Conservation (phyloP, 768 basidiomycete species). For the Mycena kentingensis region DNA sequence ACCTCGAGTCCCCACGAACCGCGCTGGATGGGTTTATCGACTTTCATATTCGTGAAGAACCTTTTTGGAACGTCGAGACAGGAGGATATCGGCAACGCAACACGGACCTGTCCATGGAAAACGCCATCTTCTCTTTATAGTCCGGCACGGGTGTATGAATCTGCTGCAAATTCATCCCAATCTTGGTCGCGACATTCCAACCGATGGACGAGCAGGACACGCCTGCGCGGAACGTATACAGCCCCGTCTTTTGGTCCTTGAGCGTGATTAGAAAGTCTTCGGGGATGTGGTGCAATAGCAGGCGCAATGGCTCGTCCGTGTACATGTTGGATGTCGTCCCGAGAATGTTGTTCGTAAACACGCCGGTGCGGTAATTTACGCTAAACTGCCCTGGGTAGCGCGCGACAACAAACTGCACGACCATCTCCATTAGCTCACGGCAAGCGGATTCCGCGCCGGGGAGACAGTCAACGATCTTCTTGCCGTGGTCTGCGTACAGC, state of each 20-base stretch:
- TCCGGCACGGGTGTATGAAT: conserved; percentile 52
- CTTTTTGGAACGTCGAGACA: conserved; percentile 26
- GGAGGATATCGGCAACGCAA: neutral
- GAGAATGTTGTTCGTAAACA: conserved; percentile 48
- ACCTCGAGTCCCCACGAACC: conserved; percentile 55
- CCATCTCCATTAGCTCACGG: conserved; percentile 55
- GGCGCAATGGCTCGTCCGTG: conserved; percentile 37
- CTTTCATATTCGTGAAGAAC: conserved; percentile 49
- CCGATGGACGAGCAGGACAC: conserved; percentile 51
- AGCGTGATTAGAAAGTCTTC: conserved; percentile 52
- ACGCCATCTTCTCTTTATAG: conserved; percentile 49
- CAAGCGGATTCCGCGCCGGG: conserved; percentile 54
- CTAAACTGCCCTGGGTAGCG: conserved; percentile 59
- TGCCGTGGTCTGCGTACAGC: conserved; percentile 41
- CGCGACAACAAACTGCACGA: conserved; percentile 55
- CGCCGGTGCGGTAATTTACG: conserved; percentile 34
- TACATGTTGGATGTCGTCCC: conserved; percentile 31
- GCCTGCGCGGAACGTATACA: conserved; percentile 48
- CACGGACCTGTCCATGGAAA: conserved; percentile 50
- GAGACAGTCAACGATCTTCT: conserved; percentile 44
- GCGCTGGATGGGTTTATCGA: conserved; percentile 52
- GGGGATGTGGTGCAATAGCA: conserved; percentile 53
- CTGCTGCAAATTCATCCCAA: conserved; percentile 47
- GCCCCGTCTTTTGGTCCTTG: conserved; percentile 42
- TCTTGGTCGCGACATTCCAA: conserved; percentile 50